Conservation (phyloP, 148 eudicot genomes). For the Chenopodium quinoa region DNA sequence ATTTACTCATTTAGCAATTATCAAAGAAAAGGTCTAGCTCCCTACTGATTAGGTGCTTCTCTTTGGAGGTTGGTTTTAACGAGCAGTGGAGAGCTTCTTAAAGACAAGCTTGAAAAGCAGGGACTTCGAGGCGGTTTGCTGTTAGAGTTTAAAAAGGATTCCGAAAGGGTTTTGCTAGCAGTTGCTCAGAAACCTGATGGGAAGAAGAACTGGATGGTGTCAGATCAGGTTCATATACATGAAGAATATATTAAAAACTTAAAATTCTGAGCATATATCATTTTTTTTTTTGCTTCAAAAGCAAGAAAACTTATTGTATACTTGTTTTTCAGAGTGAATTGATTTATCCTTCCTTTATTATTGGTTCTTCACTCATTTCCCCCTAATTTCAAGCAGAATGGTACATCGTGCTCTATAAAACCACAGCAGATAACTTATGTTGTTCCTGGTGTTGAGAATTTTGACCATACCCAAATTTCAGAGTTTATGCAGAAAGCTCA, state of each 20-base stretch:
- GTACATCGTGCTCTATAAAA: slow-evolving; percentile 70
- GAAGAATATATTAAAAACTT: slow-evolving; percentile 32
- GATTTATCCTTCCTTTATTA: slow-evolving; percentile 1
- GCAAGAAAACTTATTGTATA: slow-evolving; percentile 9
- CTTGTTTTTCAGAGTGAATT: slow-evolving; percentile 11
- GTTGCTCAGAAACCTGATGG: slow-evolving; percentile 92
- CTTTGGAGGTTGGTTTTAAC: slow-evolving; percentile 57
- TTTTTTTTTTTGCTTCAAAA: not conserved
- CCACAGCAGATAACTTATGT: slow-evolving; percentile 92
- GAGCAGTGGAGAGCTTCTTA: slow-evolving; percentile 49
- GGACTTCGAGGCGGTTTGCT: slow-evolving; percentile 63
- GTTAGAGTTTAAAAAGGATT: slow-evolving; percentile 86
- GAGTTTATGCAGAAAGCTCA: slow-evolving; percentile 75
- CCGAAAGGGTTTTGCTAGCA: slow-evolving; percentile 87
- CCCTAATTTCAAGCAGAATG: slow-evolving; percentile 53
- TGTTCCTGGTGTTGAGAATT: slow-evolving; percentile 78
- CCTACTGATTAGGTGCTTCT: slow-evolving; percentile 1
- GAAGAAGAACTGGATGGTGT: slow-evolving; percentile 94
- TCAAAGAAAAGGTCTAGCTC: not conserved
- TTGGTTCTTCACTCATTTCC: not conserved
- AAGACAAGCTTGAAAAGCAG: slow-evolving; percentile 53
- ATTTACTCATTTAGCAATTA: not conserved
- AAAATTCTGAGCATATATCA: slow-evolving; percentile 25
- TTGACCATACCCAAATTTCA: slow-evolving; percentile 60
- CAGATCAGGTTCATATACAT: slow-evolving; percentile 76